Percentiles rank a stretch among this genome's conserved stretches.
Conservation (phyloP, 2,329 filamentous ascomycete genomes). For the Aspergillus cejpii region DNA sequence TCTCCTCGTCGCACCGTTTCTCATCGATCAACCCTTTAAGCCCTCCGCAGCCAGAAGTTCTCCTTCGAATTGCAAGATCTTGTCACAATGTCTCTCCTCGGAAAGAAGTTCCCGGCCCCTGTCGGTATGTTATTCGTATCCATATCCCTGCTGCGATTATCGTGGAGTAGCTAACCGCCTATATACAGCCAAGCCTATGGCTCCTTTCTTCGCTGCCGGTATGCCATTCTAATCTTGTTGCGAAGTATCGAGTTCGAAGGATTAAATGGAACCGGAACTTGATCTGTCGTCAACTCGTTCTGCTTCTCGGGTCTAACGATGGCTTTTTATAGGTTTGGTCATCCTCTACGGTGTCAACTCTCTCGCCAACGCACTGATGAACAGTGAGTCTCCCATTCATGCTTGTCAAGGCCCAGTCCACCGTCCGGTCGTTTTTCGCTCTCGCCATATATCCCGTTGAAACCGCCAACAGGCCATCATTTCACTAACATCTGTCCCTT, state of each 20-base stretch:
- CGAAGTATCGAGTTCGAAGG: neutral
- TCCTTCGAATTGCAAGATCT: constrained; percentile 28
- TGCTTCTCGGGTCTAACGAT: constrained; percentile 21
- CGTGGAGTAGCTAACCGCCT: constrained; percentile 23
- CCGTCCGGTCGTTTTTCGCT: neutral
- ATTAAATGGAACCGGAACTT: neutral
- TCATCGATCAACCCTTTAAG: constrained; percentile 22
- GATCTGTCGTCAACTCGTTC: neutral
- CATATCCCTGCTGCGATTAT: neutral
- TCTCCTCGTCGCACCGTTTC: constrained; percentile 25
- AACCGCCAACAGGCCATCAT: neutral
- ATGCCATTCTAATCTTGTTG: constrained; percentile 43
- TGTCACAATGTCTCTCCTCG: constrained; percentile 68
- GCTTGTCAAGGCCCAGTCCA: neutral
- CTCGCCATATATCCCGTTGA: neutral
- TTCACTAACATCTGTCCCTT: constrained; percentile 19
- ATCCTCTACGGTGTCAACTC: constrained; percentile 90
- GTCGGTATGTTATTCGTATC: constrained; percentile 55
- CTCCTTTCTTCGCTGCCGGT: constrained; percentile 93
- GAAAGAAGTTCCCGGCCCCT: constrained; percentile 76
- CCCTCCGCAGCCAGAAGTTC: constrained; percentile 22
- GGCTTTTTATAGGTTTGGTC: constrained; percentile 57
- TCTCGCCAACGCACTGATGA: constrained; percentile 67
- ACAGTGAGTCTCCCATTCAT: constrained; percentile 55
- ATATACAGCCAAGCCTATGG: constrained; percentile 72